Base-by-base conservation (phyloP, 331 rosid species). In the Saraca asoca region DNA sequence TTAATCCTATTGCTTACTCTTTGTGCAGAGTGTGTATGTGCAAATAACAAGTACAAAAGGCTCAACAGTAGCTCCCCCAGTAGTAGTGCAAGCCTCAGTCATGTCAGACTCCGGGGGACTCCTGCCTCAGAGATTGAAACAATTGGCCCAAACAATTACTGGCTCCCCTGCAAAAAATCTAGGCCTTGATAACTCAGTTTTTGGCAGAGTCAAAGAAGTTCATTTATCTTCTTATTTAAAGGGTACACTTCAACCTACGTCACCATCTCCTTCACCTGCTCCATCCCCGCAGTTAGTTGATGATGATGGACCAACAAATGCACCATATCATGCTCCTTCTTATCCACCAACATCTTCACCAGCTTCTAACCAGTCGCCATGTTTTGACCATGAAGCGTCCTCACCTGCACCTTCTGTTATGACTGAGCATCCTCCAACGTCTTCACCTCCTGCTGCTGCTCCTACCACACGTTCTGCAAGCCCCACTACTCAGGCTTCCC, bases 181-280 rank as follows among this genome's bases (percentile, higher is more conserved):
- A 12, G 90, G 98, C 66, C 98, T 86, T 29, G 72, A 88, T 81
- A 76, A 90, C 86, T 53, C 84, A 0, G 72, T 76, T 24, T 93
- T 93, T 66, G 98, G 98, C 65, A 75, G 73, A 73, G 98, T 93
- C 51, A 88, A 81, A 73, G 80, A 85, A 71, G 69, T 93, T 44
- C 80, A 80, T 42, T 77, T 93, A 75, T 87, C 97, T 58, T 79
- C 95, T 58, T 80, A n/a, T 64, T 75, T 86, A 7, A 79, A 71
- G 78, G 84, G 84, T 54, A 70, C 78, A 15, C 74, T 78, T 5
- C 70, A 65, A 31, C 69, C 85, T 19, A 41, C 72, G 7, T 56
- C 94, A 20, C 94, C 91, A 9, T 68, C 78, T 79, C 79, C 87
- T 70, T 75, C 91, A 56, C 95, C 89, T 12, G 82, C 88, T 59